Evolutionary conservation across 306 rosid species (phyloP), one percentile per base, ranked within the genome.

Genomic region (Delonix regia): DNA sequence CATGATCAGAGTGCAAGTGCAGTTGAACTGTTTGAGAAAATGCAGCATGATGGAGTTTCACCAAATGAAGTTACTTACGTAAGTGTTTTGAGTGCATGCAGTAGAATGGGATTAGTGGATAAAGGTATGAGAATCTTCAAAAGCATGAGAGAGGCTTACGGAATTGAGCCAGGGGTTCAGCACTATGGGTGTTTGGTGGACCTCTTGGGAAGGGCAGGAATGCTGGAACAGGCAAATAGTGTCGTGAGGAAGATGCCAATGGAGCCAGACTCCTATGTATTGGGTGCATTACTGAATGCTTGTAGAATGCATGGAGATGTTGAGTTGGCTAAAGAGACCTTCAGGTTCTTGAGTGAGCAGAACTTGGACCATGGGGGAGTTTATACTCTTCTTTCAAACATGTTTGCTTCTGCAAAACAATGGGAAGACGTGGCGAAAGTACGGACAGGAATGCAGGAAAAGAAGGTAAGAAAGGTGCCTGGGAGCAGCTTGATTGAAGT

Each of bases 131-230:
- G 7, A 48, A 80, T 84, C 68, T 84, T 87, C 73, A 47, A 67
- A 39, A 77, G 88, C 78, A 87, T 84, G 85, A 76, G 62, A 4
- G 56, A 45, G 55, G 22, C 11, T 73, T 75, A 79, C 7, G 66
- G 81, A 62, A 69, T 84, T 44, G 67, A 79, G 71, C 90, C 85
- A 18, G n/a, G 74, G 76, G 77, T 77, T 44, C 83, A 84, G 42
- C 86, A 87, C 69, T 84, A 76, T 63, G 90, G 90, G 16, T 84
- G 90, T 77, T 73, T 87, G 86, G 88, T 82, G 55, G 90, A 87
- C 69, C 87, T 87, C 45, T 49, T 82, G 69, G 86, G 90, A 22
- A 82, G 86, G 77, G 88, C 72, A 67, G 83, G 88, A 30, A 76
- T 84, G 90, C 55, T 87, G 73, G 83, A 82, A 63, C 86, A 87